phyloP scores from a whole-genome alignment of 768 basidiomycete genomes.

The Amanita thiersii region DNA sequence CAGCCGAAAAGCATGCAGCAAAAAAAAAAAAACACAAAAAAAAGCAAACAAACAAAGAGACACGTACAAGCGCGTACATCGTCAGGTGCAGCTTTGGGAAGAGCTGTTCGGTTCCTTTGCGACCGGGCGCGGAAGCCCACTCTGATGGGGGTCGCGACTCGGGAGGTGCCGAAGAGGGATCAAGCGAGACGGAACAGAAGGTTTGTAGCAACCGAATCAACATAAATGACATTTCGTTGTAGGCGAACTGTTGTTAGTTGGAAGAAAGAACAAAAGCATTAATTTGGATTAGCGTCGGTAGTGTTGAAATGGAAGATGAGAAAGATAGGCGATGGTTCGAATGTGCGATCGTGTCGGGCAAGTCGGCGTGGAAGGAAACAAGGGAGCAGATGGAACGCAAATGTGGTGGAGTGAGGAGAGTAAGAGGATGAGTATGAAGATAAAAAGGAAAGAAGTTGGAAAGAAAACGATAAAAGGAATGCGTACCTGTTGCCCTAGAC shows the following conservation, averaged over 20 bases:
- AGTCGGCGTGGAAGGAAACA: background rate
- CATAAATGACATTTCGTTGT: constrained; percentile 58
- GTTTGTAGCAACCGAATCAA: constrained; percentile 55
- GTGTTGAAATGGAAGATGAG: too few relatives aligned
- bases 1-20: too few relatives aligned
- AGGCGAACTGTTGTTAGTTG: constrained; percentile 33
- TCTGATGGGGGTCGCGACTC: constrained; percentile 35
- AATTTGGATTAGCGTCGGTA: too few relatives aligned
- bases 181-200: constrained; percentile 42
- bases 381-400: background rate
- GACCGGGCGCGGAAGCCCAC: constrained; percentile 37
- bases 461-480: background rate
- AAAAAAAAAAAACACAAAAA: background rate
- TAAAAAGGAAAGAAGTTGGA: background rate
- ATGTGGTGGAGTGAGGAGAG: background rate
- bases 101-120: constrained; percentile 42
- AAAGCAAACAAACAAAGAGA: background rate
- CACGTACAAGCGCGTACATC: constrained; percentile 38
- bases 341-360: background rate
- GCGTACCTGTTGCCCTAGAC: constrained; percentile 49
- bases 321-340: too few relatives aligned
- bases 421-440: background rate
- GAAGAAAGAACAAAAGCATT: too few relatives aligned
- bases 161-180: constrained; percentile 35
- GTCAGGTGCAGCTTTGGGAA: constrained; percentile 48